phyloP scores from a whole-genome alignment of 441 rosid genomes.

The Gossypium lobatum region DNA sequence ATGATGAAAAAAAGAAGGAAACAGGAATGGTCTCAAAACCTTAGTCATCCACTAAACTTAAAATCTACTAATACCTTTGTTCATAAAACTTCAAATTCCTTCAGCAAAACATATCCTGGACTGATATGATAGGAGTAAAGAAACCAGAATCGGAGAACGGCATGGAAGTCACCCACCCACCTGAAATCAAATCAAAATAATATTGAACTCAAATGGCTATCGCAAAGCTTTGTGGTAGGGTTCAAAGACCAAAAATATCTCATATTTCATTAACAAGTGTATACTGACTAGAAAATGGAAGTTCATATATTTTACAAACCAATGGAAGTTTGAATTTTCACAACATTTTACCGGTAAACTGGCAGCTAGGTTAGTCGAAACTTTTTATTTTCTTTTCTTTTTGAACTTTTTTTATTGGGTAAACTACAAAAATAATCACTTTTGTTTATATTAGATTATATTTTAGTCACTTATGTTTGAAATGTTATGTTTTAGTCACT shows the following conservation, averaged over 20 bases:
- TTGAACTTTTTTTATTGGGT: too few species aligned
- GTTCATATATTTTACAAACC: neutral
- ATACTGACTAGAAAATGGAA: neutral
- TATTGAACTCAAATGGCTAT: neutral
- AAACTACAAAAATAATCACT: too few species aligned
- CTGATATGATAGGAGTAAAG: neutral
- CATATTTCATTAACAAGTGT: neutral
- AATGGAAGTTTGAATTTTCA: too few species aligned
- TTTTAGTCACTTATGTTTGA: too few species aligned
- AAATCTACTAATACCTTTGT: neutral
- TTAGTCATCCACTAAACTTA: neutral
- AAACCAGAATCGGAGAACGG: neutral
- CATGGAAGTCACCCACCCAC: neutral
- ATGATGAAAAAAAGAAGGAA: too few species aligned
- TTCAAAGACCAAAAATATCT: neutral
- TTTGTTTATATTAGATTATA: too few species aligned
- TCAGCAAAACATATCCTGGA: neutral
- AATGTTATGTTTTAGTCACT: too few species aligned
- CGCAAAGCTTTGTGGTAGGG: neutral
- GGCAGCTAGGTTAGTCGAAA: too few species aligned
- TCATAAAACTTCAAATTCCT: neutral
- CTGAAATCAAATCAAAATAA: neutral
- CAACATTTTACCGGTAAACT: too few species aligned
- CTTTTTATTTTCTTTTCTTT: too few species aligned
- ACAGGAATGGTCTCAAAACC: neutral